Conservation (phyloP, 164 flowering plant species). For the Platanus orientalis region DNA sequence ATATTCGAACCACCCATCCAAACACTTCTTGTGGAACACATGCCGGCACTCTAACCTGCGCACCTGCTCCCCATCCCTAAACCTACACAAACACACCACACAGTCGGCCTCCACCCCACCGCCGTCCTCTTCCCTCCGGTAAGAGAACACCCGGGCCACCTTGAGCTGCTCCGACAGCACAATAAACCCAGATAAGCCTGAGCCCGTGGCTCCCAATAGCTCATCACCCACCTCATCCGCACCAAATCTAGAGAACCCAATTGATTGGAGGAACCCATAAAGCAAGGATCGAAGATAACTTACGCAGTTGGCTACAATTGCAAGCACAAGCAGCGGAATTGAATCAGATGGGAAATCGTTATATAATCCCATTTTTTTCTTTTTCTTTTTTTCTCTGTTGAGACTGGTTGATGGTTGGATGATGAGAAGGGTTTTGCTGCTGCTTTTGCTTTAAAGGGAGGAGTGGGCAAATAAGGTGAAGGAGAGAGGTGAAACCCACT, state of each 20-base stretch:
- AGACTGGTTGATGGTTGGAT: no score
- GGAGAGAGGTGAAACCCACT: no score
- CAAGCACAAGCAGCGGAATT: slow-evolving; percentile 45
- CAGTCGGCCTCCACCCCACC: slow-evolving; percentile 29
- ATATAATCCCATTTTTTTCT: slow-evolving; percentile 70
- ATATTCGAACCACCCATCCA: slow-evolving; percentile 72
- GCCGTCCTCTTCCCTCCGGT: slow-evolving; percentile 13
- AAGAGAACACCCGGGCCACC: slow-evolving; percentile 32
- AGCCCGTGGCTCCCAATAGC: slow-evolving; percentile 22
- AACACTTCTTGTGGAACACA: slow-evolving; percentile 64
- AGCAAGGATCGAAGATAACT: slow-evolving; percentile 32
- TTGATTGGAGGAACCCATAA: slow-evolving; percentile 15
- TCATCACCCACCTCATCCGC: slow-evolving; percentile 6
- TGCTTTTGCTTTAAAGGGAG: no score
- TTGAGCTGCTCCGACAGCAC: slow-evolving; percentile 49
- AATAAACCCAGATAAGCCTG: slow-evolving; percentile 43
- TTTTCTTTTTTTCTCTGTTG: no score
- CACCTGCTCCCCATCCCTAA: slow-evolving; percentile 52
- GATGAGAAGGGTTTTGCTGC: no score
- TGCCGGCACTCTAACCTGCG: slow-evolving; percentile 63
- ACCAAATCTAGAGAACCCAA: slow-evolving; percentile 18
- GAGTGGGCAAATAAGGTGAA: no score
- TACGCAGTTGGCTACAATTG: slow-evolving; percentile 45
- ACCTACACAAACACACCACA: slow-evolving; percentile 52
- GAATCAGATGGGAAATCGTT: slow-evolving; percentile 70